Conservation (phyloP, 2,329 filamentous ascomycete genomes). For the Tolypocladium inflatum region DNA sequence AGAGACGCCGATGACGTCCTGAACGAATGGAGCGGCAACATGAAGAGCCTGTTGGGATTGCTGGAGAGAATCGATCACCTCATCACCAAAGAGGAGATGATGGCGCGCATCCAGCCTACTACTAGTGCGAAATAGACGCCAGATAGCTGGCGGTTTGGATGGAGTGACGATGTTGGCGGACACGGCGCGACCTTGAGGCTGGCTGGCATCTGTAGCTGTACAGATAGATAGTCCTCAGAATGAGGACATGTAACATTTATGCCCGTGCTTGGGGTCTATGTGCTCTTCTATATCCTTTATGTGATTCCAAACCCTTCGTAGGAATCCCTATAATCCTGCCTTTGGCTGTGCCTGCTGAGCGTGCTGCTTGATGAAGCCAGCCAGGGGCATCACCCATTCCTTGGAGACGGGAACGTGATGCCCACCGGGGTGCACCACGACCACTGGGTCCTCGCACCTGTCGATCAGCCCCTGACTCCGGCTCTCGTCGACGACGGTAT, state of each 20-base stretch:
- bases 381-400: conserved; percentile 69
- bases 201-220: conserved; percentile 18
- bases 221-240: conserved; percentile 22
- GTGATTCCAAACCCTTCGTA: conserved; percentile 5
- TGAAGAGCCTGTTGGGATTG: conserved; percentile 82
- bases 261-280: conserved; percentile 11
- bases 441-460: conserved; percentile 43
- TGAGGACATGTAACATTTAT: conserved; percentile 20
- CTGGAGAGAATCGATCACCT: conserved; percentile 92
- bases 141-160: conserved; percentile 10
- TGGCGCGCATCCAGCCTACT: conserved; percentile 86
- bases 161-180: not conserved
- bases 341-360: conserved; percentile 15
- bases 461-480: conserved; percentile 60
- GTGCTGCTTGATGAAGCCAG: conserved; percentile 54
- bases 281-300: conserved; percentile 1
- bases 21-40: conserved; percentile 98
- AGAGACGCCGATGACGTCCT: conserved; percentile 90
- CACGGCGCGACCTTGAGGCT: not conserved
- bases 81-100: conserved; percentile 99
- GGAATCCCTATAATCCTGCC: conserved; percentile 11
- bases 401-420: conserved; percentile 82
- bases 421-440: conserved; percentile 71
- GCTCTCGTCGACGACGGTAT: conserved; percentile 78
- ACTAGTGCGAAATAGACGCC: conserved; percentile 26